Percentiles rank a stretch among this genome's conserved stretches.
These are phyloP conservation scores for Botrytis porri DNA, from an alignment of 2,329 filamentous ascomycete genomes.

Conservation along the genomic window DNA sequence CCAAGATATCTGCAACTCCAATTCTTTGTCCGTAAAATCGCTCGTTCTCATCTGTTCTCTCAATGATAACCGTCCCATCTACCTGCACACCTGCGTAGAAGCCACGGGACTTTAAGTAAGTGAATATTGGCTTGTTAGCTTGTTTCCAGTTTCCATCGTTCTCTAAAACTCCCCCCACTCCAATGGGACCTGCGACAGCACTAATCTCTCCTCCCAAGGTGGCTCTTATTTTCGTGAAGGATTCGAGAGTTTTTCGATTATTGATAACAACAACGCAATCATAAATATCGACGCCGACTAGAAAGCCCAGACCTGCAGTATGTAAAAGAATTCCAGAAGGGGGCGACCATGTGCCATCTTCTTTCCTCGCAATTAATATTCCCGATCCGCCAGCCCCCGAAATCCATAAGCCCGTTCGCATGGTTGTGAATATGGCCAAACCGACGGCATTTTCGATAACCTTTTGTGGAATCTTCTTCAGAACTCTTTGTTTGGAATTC, in stretches of 20 bases:
- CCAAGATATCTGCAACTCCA: conserved; percentile 59
- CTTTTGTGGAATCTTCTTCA: conserved; percentile 79
- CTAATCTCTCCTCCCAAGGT: conserved; percentile 80
- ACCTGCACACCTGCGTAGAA: conserved; percentile 85
- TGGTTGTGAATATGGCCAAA: conserved; percentile 90
- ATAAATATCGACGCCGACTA: conserved; percentile 90
- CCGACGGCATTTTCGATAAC: conserved; percentile 89
- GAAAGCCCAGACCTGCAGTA: conserved; percentile 82
- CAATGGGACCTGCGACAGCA: conserved; percentile 72
- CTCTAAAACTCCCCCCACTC: conserved; percentile 44
- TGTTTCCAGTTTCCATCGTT: conserved; percentile 47
- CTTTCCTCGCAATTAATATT: conserved; percentile 75
- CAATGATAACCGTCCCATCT: conserved; percentile 82
- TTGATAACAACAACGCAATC: conserved; percentile 94
- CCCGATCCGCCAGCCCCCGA: conserved; percentile 89
- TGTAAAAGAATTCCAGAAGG: conserved; percentile 89
- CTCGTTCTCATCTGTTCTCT: conserved; percentile 84
- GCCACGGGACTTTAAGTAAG: conserved; percentile 84
- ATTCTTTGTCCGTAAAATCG: conserved; percentile 73
- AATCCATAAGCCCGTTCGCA: conserved; percentile 89
- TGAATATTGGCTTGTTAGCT: conserved; percentile 67
- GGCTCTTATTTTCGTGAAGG: conserved; percentile 74
- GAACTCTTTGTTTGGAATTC: conserved; percentile 54
- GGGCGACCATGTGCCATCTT: conserved; percentile 86
- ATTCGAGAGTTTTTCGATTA: conserved; percentile 75